phyloP scores from a whole-genome alignment of 495 filamentous ascomycete genomes.

The Mycothermus thermophilus region DNA sequence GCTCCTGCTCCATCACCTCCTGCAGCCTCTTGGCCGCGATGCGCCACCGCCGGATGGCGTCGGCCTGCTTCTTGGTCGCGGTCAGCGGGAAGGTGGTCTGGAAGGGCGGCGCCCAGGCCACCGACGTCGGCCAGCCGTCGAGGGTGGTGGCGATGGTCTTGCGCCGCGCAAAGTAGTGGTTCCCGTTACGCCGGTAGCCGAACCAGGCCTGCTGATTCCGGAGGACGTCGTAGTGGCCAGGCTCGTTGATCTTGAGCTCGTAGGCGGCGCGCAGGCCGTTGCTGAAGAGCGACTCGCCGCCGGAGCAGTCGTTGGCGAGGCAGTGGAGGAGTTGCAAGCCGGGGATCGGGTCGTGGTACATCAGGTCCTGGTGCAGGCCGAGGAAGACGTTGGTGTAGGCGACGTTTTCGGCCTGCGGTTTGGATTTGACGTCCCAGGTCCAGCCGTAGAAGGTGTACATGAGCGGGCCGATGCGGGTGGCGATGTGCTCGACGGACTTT shows the following conservation, averaged over 20 bases:
- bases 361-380: slow-evolving; percentile 81
- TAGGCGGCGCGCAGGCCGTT: slow-evolving; percentile 53
- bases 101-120: slow-evolving; percentile 54
- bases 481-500: slow-evolving; percentile 51
- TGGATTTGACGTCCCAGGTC: slow-evolving; percentile 76
- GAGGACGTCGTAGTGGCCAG: slow-evolving; percentile 25
- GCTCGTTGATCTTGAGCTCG: slow-evolving; percentile 20
- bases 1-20: slow-evolving; percentile 28
- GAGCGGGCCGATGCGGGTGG: slow-evolving; percentile 54
- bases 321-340: slow-evolving; percentile 79
- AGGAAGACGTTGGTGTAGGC: slow-evolving; percentile 73
- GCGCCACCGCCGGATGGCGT: slow-evolving; percentile 18
- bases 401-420: slow-evolving; percentile 71
- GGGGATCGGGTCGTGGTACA: slow-evolving; percentile 72
- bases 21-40: slow-evolving; percentile 35
- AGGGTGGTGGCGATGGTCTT: slow-evolving; percentile 34
- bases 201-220: slow-evolving; percentile 37
- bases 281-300: slow-evolving; percentile 71
- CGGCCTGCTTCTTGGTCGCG: not conserved
- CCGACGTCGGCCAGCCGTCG: slow-evolving; percentile 12
- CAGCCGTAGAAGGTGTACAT: slow-evolving; percentile 76
- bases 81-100: slow-evolving; percentile 11
- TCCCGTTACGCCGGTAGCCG: slow-evolving; percentile 54
- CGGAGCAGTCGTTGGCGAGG: slow-evolving; percentile 54
- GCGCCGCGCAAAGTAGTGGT: slow-evolving; percentile 43